Evolutionary conservation across 495 filamentous ascomycete genomes (phyloP).

Genomic region (Pseudomonodictys pantanalensis): DNA sequence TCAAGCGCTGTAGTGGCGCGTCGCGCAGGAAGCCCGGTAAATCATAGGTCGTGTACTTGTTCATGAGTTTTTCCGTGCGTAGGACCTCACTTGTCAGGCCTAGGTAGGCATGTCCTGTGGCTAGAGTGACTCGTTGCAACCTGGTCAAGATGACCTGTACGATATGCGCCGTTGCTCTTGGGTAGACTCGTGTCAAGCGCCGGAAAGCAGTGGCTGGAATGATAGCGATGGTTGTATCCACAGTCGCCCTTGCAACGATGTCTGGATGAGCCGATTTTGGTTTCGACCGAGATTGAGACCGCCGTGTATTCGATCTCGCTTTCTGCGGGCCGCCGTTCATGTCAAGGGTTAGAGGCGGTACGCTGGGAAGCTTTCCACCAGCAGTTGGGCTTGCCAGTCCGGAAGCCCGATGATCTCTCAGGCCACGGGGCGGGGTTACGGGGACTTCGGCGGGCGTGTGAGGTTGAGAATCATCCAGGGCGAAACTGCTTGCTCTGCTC

Average conservation of each 20-base stretch:
- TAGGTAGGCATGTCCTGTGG: conserved; percentile 89
- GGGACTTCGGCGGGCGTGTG: conserved; percentile 20
- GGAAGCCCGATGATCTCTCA: conserved; percentile 32
- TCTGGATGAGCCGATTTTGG: conserved; percentile 88
- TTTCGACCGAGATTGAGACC: conserved; percentile 36
- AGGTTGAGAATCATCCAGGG: conserved; percentile 20
- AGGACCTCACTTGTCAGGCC: conserved; percentile 88
- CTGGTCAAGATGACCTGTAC: conserved; percentile 94
- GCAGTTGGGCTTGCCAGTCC: conserved; percentile 29
- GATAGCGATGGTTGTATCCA: conserved; percentile 96
- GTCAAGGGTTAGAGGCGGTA: conserved; percentile 76
- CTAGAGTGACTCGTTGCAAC: conserved; percentile 89
- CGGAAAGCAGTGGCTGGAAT: conserved; percentile 95
- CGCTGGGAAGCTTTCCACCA: conserved; percentile 44
- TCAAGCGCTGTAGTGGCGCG: conserved; percentile 75
- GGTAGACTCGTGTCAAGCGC: conserved; percentile 89
- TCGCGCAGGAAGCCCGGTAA: conserved; percentile 90
- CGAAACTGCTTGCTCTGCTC: conserved; percentile 12
- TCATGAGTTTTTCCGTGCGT: conserved; percentile 86
- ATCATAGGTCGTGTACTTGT: conserved; percentile 85
- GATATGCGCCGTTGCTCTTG: conserved; percentile 93
- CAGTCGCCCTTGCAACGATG: conserved; percentile 92
- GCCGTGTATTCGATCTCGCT: conserved; percentile 8
- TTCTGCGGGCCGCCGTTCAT: conserved; percentile 20
- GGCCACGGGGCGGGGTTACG: conserved; percentile 14